Evolutionary conservation across 1,284 basidiomycete genomes (phyloP), one percentile per base, ranked within the genome.

Genomic region (Phylloporus sp.): DNA sequence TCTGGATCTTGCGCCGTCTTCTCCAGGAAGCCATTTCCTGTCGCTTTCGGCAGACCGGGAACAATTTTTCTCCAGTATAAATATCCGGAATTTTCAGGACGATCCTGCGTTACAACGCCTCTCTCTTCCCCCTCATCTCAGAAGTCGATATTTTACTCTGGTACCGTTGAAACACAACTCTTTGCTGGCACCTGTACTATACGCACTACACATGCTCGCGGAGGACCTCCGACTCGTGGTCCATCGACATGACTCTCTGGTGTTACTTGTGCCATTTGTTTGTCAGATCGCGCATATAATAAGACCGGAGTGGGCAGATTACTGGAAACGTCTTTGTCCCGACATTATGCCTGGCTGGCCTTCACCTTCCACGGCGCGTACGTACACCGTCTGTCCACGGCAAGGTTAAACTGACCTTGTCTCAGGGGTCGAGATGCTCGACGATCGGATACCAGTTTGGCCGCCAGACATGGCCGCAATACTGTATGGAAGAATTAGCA

Each of bases 301-400:
- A 8, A 84, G 90, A 31, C 84, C 85, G 0, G 92, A 94, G 70
- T 98, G 95, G 93, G 84, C 86, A 3, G 95, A 97, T 74, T 95
- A 95, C 72, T 94, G 93, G 92, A 89, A 89, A 67, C 84, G 93
- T 11, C 77, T 94, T 32, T 86, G 87, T 69, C 92, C 93, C 1
- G 81, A 84, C 52, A 81, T 83, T 26, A 76, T 83, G 66, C 74
- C 80, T 34, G 72, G 76, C 26, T 93, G 91, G 91, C 84, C 85
- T 4, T 77, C 81, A 12, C 78, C 82, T 40, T 69, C 78, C 4
- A 76, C 72, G 37, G 74, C 79, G 60, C 73, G 88, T 87, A 69
- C 63, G 83, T 77, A 12, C 13, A n/a, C 17, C 47, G 17, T 37
- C 42, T 54, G 22, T 18, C 28, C 12, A 26, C 42, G 20, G 28